Conservation (phyloP, 257 asterid species). For the Nicotiana obtusifolia region DNA sequence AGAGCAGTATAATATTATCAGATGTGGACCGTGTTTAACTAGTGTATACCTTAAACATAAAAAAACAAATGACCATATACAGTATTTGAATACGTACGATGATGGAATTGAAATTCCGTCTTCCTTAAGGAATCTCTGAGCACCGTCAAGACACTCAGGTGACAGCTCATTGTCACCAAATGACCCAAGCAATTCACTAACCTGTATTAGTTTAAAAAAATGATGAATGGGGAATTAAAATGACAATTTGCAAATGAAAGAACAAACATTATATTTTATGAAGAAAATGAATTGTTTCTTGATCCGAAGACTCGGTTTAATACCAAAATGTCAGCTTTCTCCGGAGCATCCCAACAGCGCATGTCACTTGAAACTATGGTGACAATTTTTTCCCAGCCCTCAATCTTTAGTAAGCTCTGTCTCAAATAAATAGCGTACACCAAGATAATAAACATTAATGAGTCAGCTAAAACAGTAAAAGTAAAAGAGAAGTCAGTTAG, state of each 20-base stretch:
- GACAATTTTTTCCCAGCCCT: conserved; percentile 85
- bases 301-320: background rate
- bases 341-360: conserved; percentile 96
- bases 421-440: conserved; percentile 11
- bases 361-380: conserved; percentile 86
- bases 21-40: background rate
- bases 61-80: background rate
- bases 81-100: conserved; percentile 39
- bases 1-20: background rate
- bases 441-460: background rate
- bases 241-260: background rate
- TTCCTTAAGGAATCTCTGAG: conserved; percentile 83
- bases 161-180: conserved; percentile 99
- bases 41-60: background rate
- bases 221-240: conserved; percentile 2
- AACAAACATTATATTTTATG: background rate
- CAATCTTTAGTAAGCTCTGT: conserved; percentile 93
- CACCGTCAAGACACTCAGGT: conserved; percentile 99
- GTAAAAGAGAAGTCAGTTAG: background rate
- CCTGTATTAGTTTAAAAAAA: conserved; percentile 40
- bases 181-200: conserved; percentile 95
- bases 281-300: background rate
- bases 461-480: background rate
- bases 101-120: conserved; percentile 95
- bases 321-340: conserved; percentile 97